Conservation (phyloP, 1,284 basidiomycete species). For the Lentinus polychrous region DNA sequence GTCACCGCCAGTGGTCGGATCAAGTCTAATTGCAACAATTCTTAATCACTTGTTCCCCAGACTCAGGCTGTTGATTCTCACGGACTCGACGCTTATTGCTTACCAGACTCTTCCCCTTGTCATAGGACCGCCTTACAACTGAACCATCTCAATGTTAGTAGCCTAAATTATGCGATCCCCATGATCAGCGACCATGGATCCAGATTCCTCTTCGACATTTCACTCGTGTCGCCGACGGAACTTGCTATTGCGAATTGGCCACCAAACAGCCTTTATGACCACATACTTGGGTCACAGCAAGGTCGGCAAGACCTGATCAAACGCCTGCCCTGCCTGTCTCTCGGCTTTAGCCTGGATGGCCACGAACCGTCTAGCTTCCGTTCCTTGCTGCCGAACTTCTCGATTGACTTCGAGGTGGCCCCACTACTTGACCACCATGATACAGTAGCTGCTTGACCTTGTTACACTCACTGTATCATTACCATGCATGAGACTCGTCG, state of each 20-base stretch:
- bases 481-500: conserved; percentile 58
- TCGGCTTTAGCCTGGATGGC: conserved; percentile 22
- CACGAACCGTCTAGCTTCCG: conserved; percentile 17
- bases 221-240: conserved; percentile 2
- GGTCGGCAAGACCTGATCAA: conserved; percentile 24
- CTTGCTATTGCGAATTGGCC: conserved; percentile 1
- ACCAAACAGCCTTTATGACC: conserved; percentile 1
- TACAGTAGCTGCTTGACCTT: conserved; percentile 16
- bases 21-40: too few relatives aligned
- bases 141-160: too few relatives aligned
- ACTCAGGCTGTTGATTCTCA: too few relatives aligned
- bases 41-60: too few relatives aligned
- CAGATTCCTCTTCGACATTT: too few relatives aligned
- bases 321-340: conserved; percentile 16
- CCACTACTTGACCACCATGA: conserved; percentile 21
- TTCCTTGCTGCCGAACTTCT: conserved; percentile 23
- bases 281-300: conserved; percentile 16
- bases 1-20: too few relatives aligned
- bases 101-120: too few relatives aligned
- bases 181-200: background rate
- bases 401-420: conserved; percentile 15
- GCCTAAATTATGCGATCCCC: too few relatives aligned
- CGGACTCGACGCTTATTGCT: too few relatives aligned
- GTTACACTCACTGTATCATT: conserved; percentile 16
- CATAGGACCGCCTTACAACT: too few relatives aligned